A percentile compares a stretch with the other conserved stretches of the same genome.
phyloP scores from a whole-genome alignment of 2,329 filamentous ascomycete genomes.

The Talaromyces sp. region DNA sequence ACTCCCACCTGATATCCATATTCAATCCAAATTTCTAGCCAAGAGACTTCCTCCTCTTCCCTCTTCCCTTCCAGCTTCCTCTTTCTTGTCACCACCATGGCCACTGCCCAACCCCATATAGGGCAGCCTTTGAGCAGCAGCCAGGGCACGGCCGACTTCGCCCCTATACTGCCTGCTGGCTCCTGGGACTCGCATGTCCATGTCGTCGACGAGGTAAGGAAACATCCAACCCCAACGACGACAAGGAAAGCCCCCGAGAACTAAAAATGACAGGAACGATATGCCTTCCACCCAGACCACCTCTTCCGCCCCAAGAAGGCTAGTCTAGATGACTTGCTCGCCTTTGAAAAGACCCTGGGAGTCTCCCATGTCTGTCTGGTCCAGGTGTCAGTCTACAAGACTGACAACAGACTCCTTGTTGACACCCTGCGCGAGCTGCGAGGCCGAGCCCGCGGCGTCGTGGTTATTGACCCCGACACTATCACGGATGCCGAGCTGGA shows the following conservation, averaged over 20 bases:
- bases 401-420: conserved; percentile 55
- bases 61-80: not conserved
- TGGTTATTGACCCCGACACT: conserved; percentile 48
- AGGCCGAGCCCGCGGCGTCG: conserved; percentile 42
- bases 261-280: not conserved
- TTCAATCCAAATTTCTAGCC: not conserved
- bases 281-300: conserved; percentile 1
- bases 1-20: not conserved
- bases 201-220: conserved; percentile 5
- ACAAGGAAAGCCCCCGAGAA: not conserved
- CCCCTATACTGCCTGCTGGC: not conserved
- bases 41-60: not conserved
- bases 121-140: not conserved
- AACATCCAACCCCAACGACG: not conserved
- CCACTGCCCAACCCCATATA: not conserved
- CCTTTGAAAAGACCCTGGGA: conserved; percentile 5
- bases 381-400: conserved; percentile 58
- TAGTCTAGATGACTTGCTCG: conserved; percentile 3
- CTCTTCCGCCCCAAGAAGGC: conserved; percentile 7
- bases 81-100: not conserved
- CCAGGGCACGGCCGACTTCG: not conserved
- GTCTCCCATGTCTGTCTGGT: conserved; percentile 32
- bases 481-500: conserved; percentile 36
- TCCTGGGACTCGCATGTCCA: conserved; percentile 8
- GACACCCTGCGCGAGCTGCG: conserved; percentile 48